Conservation (phyloP, 257 asterid genomes). For the Forsythia viridissima region DNA sequence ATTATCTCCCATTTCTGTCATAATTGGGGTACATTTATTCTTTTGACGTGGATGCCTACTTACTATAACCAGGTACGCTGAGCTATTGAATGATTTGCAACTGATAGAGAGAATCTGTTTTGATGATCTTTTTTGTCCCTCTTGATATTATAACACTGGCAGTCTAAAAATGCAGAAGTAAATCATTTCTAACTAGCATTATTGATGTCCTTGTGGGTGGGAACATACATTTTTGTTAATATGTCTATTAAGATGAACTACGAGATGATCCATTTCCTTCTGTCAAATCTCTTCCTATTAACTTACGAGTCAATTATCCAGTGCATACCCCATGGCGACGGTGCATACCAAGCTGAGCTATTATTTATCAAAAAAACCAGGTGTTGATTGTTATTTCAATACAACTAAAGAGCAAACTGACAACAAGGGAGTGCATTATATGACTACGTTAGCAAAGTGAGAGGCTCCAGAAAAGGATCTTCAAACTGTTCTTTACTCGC, state of each 20-base stretch:
- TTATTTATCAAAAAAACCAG: not conserved
- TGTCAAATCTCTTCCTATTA: not conserved
- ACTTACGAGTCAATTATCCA: not conserved
- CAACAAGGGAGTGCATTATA: not conserved
- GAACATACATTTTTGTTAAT: not conserved
- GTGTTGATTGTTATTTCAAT: not conserved
- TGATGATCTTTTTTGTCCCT: not conserved
- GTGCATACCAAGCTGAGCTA: not conserved
- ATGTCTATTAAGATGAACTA: not conserved
- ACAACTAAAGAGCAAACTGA: not conserved
- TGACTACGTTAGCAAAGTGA: not conserved
- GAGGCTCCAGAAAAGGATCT: not conserved
- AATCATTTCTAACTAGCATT: not conserved
- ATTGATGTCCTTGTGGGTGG: not conserved
- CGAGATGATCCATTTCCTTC: not conserved
- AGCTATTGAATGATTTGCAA: conserved; percentile 19
- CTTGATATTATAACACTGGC: not conserved
- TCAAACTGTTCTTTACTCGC: not conserved
- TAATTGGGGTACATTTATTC: conserved; percentile 99
- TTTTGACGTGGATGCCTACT: conserved; percentile 97
- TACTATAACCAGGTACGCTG: conserved; percentile 83
- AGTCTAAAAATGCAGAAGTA: not conserved
- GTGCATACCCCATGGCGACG: not conserved
- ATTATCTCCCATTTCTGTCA: conserved; percentile 97
- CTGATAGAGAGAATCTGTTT: conserved; percentile 11